Conservation (phyloP, 2,329 filamentous ascomycete genomes). For the Neopestalotiopsis sp. region DNA sequence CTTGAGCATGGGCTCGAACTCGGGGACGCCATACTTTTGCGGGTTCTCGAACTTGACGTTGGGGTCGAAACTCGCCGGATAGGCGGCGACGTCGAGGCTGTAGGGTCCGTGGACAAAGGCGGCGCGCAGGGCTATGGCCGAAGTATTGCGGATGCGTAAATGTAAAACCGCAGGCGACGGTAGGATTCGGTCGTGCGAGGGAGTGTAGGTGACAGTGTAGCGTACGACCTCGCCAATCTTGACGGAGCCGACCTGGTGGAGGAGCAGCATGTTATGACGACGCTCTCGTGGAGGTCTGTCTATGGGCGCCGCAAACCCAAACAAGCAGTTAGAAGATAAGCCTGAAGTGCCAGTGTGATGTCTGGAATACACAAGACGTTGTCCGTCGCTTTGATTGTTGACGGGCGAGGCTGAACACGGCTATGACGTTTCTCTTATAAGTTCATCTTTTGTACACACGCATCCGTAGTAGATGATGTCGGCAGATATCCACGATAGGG, state of each 20-base stretch:
- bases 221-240: constrained; percentile 94
- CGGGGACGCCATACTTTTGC: constrained; percentile 76
- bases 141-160: constrained; percentile 91
- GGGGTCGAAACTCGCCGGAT: constrained; percentile 82
- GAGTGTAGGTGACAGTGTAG: constrained; percentile 91
- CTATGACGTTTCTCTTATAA: constrained; percentile 9
- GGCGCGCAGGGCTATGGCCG: constrained; percentile 86
- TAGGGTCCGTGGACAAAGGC: constrained; percentile 98
- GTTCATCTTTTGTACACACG: neutral
- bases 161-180: constrained; percentile 82
- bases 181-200: constrained; percentile 85
- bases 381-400: neutral
- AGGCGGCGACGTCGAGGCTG: constrained; percentile 84
- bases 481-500: neutral
- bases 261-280: constrained; percentile 72
- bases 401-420: neutral
- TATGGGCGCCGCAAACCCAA: neutral
- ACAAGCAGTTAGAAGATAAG: neutral
- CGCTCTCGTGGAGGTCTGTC: neutral
- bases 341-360: neutral
- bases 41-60: constrained; percentile 77
- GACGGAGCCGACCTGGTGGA: constrained; percentile 89
- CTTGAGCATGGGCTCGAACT: constrained; percentile 96
- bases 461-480: neutral
- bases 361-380: neutral